phyloP scores from a whole-genome alignment of 2,329 filamentous ascomycete genomes.

The Alternaria longipes region DNA sequence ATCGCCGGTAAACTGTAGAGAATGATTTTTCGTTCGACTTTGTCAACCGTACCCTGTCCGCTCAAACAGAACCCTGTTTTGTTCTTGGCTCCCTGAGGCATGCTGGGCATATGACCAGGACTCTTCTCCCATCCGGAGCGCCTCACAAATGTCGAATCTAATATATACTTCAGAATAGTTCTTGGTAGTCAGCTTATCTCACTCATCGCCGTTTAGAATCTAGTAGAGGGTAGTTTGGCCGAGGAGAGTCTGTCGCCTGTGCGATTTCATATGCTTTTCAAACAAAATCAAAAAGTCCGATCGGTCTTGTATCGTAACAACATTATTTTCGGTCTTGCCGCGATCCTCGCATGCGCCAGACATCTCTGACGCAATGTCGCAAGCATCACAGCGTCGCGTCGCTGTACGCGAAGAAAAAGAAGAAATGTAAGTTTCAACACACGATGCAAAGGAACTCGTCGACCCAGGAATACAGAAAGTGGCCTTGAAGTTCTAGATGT shows the following conservation, averaged over 20 bases:
- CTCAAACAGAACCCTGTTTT: neutral
- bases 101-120: neutral
- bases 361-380: neutral
- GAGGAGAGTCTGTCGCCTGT: neutral
- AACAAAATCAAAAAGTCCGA: neutral
- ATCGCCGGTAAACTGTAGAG: neutral
- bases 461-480: neutral
- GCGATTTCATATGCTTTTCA: neutral
- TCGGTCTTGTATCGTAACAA: neutral
- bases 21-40: neutral
- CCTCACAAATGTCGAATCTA: neutral
- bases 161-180: neutral
- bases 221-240: neutral
- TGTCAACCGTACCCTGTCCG: neutral
- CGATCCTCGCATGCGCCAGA: neutral
- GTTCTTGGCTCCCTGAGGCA: neutral
- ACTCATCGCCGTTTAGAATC: neutral
- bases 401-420: neutral
- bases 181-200: neutral
- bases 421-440: neutral
- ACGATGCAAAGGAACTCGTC: neutral
- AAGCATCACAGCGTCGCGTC: constrained; percentile 1
- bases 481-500: neutral
- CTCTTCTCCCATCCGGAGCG: neutral
- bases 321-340: neutral